These are phyloP conservation scores for Penicillium freii DNA, from an alignment of 2,329 filamentous ascomycete genomes.

Conservation along the genomic window DNA sequence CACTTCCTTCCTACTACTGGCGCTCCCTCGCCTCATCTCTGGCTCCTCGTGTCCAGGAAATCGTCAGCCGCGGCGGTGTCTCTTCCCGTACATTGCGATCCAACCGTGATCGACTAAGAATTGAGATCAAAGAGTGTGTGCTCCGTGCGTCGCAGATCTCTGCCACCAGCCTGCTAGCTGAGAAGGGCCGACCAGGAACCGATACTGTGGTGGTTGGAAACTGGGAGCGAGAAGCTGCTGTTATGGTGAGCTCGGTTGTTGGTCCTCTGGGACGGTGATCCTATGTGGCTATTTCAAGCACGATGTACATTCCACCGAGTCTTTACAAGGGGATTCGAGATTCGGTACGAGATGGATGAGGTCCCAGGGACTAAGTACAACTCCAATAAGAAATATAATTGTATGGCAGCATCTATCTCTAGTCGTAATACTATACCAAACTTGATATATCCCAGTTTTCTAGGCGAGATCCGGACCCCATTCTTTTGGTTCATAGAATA, in stretches of 20 bases:
- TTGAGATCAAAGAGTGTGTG: constrained; percentile 80
- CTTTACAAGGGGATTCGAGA: background rate
- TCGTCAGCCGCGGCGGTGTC: constrained; percentile 77
- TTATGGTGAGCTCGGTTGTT: constrained; percentile 86
- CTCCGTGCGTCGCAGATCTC: constrained; percentile 71
- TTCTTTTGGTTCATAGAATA: background rate
- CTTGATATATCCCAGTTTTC: background rate
- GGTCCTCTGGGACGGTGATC: constrained; percentile 46
- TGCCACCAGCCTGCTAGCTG: constrained; percentile 49
- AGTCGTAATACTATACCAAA: background rate
- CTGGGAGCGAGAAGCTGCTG: constrained; percentile 90
- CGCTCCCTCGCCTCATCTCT: constrained; percentile 78
- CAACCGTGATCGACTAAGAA: constrained; percentile 71
- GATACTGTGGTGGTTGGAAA: constrained; percentile 50
- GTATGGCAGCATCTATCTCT: background rate
- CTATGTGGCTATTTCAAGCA: background rate
- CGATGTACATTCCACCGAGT: background rate
- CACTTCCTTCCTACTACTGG: constrained; percentile 90
- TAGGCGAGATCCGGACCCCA: background rate
- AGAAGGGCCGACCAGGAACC: constrained; percentile 44
- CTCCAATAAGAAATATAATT: background rate
- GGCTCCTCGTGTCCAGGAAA: constrained; percentile 75
- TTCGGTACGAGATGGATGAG: background rate
- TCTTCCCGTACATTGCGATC: constrained; percentile 75
- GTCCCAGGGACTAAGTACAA: background rate